Evolutionary conservation across 805 yeast genomes (phyloP).

Genomic region (Kuraishia ogatae): DNA sequence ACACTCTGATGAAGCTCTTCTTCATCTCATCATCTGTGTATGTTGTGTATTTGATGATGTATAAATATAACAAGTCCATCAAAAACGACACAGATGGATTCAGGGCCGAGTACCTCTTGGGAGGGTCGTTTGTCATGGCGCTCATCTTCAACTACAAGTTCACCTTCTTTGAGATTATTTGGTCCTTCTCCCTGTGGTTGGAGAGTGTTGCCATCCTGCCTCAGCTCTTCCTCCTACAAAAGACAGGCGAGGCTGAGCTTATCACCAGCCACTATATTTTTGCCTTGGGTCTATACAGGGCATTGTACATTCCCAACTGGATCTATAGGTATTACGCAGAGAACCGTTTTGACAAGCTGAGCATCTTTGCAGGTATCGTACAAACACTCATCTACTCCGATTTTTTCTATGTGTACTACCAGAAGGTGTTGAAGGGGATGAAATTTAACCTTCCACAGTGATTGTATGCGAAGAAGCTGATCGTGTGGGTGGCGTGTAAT

Average conservation of each 20-base stretch:
- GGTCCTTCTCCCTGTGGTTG: conserved; percentile 91
- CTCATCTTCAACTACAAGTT: conserved; percentile 62
- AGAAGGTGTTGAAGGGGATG: conserved; percentile 68
- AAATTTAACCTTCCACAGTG: conserved; percentile 50
- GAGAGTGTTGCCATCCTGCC: conserved; percentile 91
- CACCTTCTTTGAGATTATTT: conserved; percentile 51
- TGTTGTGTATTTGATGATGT: conserved; percentile 62
- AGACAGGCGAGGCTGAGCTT: conserved; percentile 80
- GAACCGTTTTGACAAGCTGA: conserved; percentile 55
- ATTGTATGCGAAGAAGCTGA: background rate
- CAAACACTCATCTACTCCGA: conserved; percentile 90
- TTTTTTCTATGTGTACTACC: conserved; percentile 89
- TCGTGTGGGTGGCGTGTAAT: background rate
- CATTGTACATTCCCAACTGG: conserved; percentile 93
- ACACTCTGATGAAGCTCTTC: conserved; percentile 70
- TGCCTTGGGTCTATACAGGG: conserved; percentile 85
- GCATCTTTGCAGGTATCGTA: conserved; percentile 70
- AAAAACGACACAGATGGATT: conserved; percentile 61
- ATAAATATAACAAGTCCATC: conserved; percentile 51
- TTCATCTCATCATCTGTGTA: conserved; percentile 71
- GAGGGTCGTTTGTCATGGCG: conserved; percentile 47
- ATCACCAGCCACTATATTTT: conserved; percentile 89
- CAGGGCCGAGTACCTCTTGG: conserved; percentile 60
- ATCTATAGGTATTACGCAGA: conserved; percentile 71
- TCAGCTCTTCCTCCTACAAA: conserved; percentile 83